Conservation (phyloP, 345 rosid genomes). For the Noccaea bulbosa region DNA sequence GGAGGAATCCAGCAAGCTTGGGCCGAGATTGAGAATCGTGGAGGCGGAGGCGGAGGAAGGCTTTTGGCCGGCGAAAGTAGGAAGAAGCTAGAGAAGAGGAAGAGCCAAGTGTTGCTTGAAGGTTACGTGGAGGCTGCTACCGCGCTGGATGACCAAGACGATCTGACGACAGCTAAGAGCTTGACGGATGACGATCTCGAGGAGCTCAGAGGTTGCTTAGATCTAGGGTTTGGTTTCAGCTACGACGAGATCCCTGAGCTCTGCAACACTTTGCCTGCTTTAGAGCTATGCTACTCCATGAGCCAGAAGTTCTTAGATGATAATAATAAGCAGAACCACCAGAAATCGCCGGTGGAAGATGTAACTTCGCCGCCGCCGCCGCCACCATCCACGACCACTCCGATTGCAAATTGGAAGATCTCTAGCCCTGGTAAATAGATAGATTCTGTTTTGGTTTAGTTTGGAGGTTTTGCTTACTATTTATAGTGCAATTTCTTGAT, state of each 20-base stretch:
- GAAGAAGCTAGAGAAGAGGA: constrained; percentile 56
- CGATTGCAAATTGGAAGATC: constrained; percentile 89
- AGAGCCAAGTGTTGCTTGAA: constrained; percentile 80
- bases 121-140: constrained; percentile 59
- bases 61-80: constrained; percentile 4
- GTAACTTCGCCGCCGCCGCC: constrained; percentile 29
- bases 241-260: constrained; percentile 98
- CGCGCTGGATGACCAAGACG: constrained; percentile 48
- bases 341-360: constrained; percentile 45
- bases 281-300: constrained; percentile 93
- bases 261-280: constrained; percentile 89
- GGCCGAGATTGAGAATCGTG: constrained; percentile 15
- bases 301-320: constrained; percentile 85
- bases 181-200: constrained; percentile 90
- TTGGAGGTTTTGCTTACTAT: not conserved
- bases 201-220: constrained; percentile 89
- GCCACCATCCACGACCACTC: constrained; percentile 46
- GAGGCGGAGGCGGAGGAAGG: not conserved
- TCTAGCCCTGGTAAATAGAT: constrained; percentile 78
- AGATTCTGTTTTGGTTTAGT: not conserved
- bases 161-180: constrained; percentile 76
- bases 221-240: constrained; percentile 91
- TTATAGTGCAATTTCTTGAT: constrained; percentile 1
- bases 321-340: constrained; percentile 49
- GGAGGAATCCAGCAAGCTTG: constrained; percentile 39